Percentiles rank a stretch among this genome's conserved stretches.
Conservation (phyloP, 495 filamentous ascomycete genomes). For the Polyplosphaeria fusca region DNA sequence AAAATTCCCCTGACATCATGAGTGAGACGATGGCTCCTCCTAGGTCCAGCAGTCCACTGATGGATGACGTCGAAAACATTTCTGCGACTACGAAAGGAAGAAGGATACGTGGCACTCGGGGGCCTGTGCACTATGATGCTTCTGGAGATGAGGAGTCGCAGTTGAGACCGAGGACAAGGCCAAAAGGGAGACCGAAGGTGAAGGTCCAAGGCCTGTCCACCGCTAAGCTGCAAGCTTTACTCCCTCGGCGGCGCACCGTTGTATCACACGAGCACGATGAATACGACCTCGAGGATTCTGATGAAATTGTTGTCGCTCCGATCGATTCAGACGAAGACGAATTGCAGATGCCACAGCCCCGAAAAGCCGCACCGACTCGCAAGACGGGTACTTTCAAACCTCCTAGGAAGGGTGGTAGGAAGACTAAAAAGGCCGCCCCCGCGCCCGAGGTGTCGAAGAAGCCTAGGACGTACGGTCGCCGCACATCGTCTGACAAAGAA, state of each 20-base stretch:
- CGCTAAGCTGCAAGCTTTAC: slow-evolving; percentile 40
- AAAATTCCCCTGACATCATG: slow-evolving; percentile 34
- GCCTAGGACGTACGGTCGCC: slow-evolving; percentile 37
- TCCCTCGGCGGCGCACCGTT: slow-evolving; percentile 34
- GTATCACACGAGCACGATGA: slow-evolving; percentile 20
- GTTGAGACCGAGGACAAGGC: too few species aligned
- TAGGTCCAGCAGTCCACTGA: slow-evolving; percentile 45
- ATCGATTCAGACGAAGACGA: slow-evolving; percentile 42
- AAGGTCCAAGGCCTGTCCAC: slow-evolving; percentile 37
- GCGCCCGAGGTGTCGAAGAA: slow-evolving; percentile 19
- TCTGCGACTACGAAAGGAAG: slow-evolving; percentile 4
- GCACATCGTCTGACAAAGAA: slow-evolving; percentile 49
- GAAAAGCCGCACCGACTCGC: slow-evolving; percentile 14
- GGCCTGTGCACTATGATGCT: too few species aligned
- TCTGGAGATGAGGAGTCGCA: too few species aligned
- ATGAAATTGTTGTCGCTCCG: slow-evolving; percentile 29
- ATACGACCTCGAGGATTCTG: slow-evolving; percentile 36
- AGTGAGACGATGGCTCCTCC: slow-evolving; percentile 55
- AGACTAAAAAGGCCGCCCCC: slow-evolving; percentile 5
- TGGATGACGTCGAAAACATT: slow-evolving; percentile 11
- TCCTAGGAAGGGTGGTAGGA: slow-evolving; percentile 1
- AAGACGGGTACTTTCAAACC: slow-evolving; percentile 2
- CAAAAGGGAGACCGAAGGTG: slow-evolving; percentile 11
- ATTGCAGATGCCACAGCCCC: slow-evolving; percentile 18
- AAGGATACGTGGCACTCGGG: too few species aligned